phyloP scores from a whole-genome alignment of 2,329 filamentous ascomycete species.

The Colletotrichum sp. region DNA sequence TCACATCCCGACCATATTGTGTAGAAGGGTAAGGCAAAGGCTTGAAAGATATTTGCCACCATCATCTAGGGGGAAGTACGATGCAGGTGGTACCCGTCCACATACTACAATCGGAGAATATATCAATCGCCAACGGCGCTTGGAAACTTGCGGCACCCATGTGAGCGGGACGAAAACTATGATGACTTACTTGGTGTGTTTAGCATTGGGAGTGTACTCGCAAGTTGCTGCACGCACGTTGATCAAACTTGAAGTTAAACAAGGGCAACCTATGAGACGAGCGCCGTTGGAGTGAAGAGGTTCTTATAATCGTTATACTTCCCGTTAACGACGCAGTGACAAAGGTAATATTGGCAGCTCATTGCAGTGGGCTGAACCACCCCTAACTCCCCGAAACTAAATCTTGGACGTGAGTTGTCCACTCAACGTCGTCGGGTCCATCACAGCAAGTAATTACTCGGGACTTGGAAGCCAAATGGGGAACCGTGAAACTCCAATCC shows the following conservation, averaged over 20 bases:
- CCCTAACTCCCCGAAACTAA: neutral
- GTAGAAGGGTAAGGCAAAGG: neutral
- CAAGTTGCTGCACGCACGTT: neutral
- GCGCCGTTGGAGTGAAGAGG: neutral
- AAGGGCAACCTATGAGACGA: neutral
- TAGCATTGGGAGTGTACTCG: neutral
- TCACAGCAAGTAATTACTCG: neutral
- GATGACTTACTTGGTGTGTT: neutral
- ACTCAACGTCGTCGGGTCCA: neutral
- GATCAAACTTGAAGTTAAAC: neutral
- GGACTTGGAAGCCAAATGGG: neutral
- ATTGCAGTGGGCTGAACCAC: neutral
- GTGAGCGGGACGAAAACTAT: neutral
- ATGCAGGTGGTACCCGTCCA: no score
- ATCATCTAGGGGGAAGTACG: neutral
- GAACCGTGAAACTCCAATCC: neutral
- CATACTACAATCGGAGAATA: neutral
- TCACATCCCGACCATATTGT: no score
- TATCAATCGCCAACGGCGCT: neutral
- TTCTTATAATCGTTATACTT: neutral
- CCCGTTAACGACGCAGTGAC: neutral
- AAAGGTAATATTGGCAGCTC: neutral
- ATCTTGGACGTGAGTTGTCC: neutral
- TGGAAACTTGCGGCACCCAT: neutral
- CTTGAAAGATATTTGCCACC: rapidly evolving